Evolutionary conservation across 768 basidiomycete genomes (phyloP).

Genomic region (Trametes cinnabarina): DNA sequence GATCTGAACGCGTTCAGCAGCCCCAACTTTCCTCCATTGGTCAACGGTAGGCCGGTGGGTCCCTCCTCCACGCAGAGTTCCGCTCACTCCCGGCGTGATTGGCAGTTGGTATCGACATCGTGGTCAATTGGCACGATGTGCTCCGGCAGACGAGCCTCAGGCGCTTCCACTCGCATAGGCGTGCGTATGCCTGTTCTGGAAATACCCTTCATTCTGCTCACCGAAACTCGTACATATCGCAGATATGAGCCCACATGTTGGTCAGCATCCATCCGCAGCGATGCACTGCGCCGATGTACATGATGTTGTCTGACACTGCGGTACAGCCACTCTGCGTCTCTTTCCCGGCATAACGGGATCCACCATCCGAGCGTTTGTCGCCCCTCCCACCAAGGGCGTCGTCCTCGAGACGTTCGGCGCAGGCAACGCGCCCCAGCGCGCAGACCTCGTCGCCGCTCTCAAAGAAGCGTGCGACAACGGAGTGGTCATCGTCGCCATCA

Average conservation of each 20-base stretch:
- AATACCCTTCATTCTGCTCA: background rate
- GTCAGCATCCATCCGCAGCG: conserved; percentile 38
- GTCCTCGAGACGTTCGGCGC: conserved; percentile 91
- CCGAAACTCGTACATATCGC: background rate
- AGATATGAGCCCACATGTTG: conserved; percentile 84
- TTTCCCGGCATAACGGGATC: conserved; percentile 83
- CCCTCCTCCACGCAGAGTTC: background rate
- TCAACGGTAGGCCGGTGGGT: conserved; percentile 55
- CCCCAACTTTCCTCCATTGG: conserved; percentile 79
- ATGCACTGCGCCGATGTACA: too few species aligned
- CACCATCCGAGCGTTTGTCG: conserved; percentile 74
- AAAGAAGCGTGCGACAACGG: conserved; percentile 81
- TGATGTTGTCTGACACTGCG: background rate
- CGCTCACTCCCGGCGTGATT: background rate
- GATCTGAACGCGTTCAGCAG: conserved; percentile 83
- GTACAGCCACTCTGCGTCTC: conserved; percentile 72
- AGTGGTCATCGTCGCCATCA: conserved; percentile 86
- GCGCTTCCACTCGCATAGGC: conserved; percentile 79
- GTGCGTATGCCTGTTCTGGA: conserved; percentile 33
- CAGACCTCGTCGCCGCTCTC: conserved; percentile 72
- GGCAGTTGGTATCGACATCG: conserved; percentile 87
- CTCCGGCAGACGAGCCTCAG: conserved; percentile 77
- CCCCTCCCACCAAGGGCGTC: conserved; percentile 72
- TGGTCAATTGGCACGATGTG: conserved; percentile 87
- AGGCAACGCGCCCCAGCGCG: conserved; percentile 85